A percentile compares a stretch with the other conserved stretches of the same genome.
Conservation (phyloP, 768 basidiomycete genomes). For the Postia placenta region DNA sequence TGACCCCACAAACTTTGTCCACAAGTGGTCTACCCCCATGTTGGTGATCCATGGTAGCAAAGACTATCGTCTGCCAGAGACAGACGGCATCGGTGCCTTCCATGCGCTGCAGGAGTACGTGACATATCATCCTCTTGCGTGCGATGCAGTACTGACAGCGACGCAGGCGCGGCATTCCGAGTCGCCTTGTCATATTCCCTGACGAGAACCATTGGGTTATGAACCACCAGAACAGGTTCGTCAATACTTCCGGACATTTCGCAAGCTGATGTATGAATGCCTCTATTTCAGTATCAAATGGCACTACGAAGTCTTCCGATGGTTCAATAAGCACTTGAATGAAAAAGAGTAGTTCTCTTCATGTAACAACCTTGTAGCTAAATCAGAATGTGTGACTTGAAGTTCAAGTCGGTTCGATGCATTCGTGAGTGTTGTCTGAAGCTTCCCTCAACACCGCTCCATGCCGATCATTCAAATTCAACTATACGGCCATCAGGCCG, state of each 20-base stretch:
- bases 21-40: conserved; percentile 83
- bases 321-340: conserved; percentile 72
- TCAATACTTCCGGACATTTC: neutral
- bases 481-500: no score
- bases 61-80: conserved; percentile 83
- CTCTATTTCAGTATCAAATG: conserved; percentile 64
- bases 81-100: conserved; percentile 79
- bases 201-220: conserved; percentile 93
- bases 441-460: no score
- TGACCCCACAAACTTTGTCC: conserved; percentile 77
- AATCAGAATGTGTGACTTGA: no score
- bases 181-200: conserved; percentile 78
- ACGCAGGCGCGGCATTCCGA: conserved; percentile 60
- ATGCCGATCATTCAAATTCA: neutral
- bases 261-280: neutral
- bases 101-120: conserved; percentile 80
- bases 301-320: conserved; percentile 92
- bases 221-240: conserved; percentile 69
- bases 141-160: neutral
- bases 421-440: no score
- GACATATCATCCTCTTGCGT: conserved; percentile 1
- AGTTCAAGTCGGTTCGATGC: no score
- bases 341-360: neutral
- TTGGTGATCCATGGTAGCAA: conserved; percentile 82
- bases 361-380: neutral